Evolutionary conservation across 2,329 filamentous ascomycete genomes (phyloP).

Genomic region (Aspergillus sp.): DNA sequence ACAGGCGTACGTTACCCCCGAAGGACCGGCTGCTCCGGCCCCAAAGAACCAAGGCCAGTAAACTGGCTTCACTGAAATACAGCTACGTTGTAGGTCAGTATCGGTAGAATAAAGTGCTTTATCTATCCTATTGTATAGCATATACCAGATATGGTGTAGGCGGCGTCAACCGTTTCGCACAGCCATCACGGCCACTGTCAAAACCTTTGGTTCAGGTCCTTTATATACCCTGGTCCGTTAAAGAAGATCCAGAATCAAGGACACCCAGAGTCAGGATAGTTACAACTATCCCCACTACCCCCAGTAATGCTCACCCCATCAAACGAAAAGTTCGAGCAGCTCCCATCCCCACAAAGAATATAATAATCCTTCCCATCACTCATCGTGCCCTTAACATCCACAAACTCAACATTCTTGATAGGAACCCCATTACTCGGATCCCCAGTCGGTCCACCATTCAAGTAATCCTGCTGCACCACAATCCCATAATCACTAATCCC

Average conservation of each 20-base stretch:
- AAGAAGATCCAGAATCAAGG: not conserved
- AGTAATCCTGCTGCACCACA: slow-evolving; percentile 54
- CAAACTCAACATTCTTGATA: slow-evolving; percentile 36
- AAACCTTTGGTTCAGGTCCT: too few relatives aligned
- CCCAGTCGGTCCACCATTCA: slow-evolving; percentile 48
- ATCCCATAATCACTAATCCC: slow-evolving; percentile 52
- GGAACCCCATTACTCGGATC: slow-evolving; percentile 39
- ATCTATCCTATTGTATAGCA: too few relatives aligned
- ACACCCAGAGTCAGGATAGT: slow-evolving; percentile 19
- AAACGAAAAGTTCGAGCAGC: slow-evolving; percentile 40
- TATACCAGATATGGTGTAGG: too few relatives aligned
- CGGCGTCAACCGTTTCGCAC: too few relatives aligned
- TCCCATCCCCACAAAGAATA: slow-evolving; percentile 41
- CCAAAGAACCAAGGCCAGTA: slow-evolving; percentile 51
- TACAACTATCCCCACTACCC: slow-evolving; percentile 30
- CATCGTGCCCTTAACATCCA: slow-evolving; percentile 39
- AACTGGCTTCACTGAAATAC: not conserved
- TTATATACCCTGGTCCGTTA: not conserved
- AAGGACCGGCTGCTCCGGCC: slow-evolving; percentile 55
- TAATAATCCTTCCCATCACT: slow-evolving; percentile 37
- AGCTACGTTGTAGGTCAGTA: too few relatives aligned
- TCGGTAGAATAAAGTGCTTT: too few relatives aligned
- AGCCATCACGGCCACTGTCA: too few relatives aligned
- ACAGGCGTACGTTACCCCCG: slow-evolving; percentile 69
- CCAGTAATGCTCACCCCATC: slow-evolving; percentile 38